Percentiles rank a stretch among this genome's conserved stretches.
phyloP scores from a whole-genome alignment of 192 early-diverging fungal species.

The Thoreauomyces humboldtii region DNA sequence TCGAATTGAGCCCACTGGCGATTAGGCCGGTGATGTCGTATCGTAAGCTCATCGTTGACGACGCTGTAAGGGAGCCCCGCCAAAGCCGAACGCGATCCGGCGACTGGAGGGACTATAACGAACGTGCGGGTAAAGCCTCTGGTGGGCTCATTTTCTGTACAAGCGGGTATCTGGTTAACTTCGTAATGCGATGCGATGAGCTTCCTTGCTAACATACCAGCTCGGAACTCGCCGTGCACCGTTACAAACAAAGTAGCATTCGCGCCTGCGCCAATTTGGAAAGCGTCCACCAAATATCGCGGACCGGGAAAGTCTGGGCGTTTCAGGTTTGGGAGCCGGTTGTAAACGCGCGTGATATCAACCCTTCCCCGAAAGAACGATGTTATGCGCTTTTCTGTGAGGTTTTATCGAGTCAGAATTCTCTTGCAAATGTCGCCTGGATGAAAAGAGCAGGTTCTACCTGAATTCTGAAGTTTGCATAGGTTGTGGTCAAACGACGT shows the following conservation, averaged over 20 bases:
- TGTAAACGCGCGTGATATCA: slow-evolving; percentile 12
- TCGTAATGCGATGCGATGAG: neutral
- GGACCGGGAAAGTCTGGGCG: slow-evolving; percentile 16
- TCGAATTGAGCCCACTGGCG: slow-evolving; percentile 2
- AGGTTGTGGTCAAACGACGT: slow-evolving; percentile 25
- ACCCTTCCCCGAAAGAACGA: neutral
- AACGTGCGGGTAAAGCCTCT: slow-evolving; percentile 42
- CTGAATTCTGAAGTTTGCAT: slow-evolving; percentile 9
- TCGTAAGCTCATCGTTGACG: slow-evolving; percentile 21
- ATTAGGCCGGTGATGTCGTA: slow-evolving; percentile 17
- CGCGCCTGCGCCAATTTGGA: slow-evolving; percentile 18
- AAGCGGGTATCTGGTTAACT: neutral
- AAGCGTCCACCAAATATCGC: slow-evolving; percentile 21
- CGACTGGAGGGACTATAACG: slow-evolving; percentile 34
- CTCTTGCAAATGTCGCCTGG: neutral
- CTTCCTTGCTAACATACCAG: slow-evolving; percentile 19
- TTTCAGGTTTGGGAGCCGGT: slow-evolving; percentile 7
- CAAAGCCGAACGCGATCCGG: slow-evolving; percentile 31
- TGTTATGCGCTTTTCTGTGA: slow-evolving; percentile 18
- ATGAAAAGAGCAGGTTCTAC: neutral
- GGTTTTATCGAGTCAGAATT: neutral
- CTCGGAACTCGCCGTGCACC: slow-evolving; percentile 41
- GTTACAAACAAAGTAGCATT: slow-evolving; percentile 22
- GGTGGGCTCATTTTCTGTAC: neutral
- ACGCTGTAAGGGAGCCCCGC: slow-evolving; percentile 29